phyloP scores from a whole-genome alignment of 106 monocot species.

The Triglochin maritima region DNA sequence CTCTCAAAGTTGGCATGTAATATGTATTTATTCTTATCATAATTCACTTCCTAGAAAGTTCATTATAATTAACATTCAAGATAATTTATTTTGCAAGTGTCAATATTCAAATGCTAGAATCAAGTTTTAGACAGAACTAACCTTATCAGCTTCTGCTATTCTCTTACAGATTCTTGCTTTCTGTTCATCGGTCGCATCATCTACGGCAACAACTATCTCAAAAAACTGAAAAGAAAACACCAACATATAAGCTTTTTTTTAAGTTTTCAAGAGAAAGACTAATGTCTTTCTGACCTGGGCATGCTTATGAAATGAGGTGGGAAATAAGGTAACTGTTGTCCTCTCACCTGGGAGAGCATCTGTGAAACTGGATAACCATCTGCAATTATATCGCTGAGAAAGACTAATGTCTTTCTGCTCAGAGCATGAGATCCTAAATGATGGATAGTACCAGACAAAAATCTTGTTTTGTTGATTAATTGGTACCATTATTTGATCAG shows the following conservation, averaged over 20 bases:
- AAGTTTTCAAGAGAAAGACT: too few species aligned
- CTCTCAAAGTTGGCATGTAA: background rate
- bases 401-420: too few species aligned
- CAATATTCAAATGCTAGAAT: too few species aligned
- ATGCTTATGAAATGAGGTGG: background rate
- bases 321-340: background rate
- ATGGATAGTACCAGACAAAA: too few species aligned
- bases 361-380: conserved; percentile 98
- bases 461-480: too few species aligned
- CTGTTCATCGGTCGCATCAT: conserved; percentile 79
- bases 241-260: background rate
- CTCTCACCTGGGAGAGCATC: conserved; percentile 57
- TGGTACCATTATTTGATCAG: too few species aligned
- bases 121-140: conserved; percentile 6
- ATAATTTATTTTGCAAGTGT: too few species aligned
- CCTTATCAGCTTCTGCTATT: conserved; percentile 91
- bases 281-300: background rate
- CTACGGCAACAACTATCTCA: conserved; percentile 49
- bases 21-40: background rate
- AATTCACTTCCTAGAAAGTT: too few species aligned
- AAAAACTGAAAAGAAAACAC: conserved; percentile 37
- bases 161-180: conserved; percentile 83
- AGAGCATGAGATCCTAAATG: too few species aligned
- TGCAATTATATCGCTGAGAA: conserved; percentile 60
- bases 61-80: too few species aligned